These are phyloP conservation scores for Solanum sparsipilum DNA, from an alignment of 257 asterid species.

Conservation along the genomic window DNA sequence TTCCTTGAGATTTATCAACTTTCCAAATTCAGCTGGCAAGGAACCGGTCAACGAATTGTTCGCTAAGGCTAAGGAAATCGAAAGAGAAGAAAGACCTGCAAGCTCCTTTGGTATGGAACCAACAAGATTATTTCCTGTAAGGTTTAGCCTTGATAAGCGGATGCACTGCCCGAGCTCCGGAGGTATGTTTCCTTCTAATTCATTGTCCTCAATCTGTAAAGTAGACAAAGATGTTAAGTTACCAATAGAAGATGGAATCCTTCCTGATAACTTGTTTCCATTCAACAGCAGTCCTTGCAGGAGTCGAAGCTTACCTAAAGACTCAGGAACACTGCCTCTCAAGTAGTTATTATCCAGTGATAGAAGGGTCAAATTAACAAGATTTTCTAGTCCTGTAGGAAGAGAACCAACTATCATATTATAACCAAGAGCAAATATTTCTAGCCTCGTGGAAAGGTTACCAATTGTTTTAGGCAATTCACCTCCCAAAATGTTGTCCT, in stretches of 20 bases:
- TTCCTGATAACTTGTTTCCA: constrained; percentile 5
- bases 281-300: not conserved
- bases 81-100: not conserved
- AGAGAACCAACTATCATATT: constrained; percentile 10
- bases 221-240: constrained; percentile 3
- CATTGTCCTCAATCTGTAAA: not conserved
- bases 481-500: not conserved
- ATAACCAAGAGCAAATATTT: not conserved
- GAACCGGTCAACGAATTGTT: not conserved
- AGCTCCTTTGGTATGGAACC: constrained; percentile 7
- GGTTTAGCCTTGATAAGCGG: not conserved
- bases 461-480: constrained; percentile 8
- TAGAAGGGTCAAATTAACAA: not conserved
- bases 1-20: constrained; percentile 4
- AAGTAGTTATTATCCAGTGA: not conserved
- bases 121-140: constrained; percentile 6
- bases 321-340: constrained; percentile 5
- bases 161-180: not conserved
- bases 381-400: constrained; percentile 7
- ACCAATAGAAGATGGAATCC: constrained; percentile 6
- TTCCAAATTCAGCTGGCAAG: not conserved
- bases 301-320: not conserved
- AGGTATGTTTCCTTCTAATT: constrained; percentile 8
- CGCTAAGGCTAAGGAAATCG: not conserved
- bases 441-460: constrained; percentile 12